Evolutionary conservation across 805 yeast genomes (phyloP).

Genomic region (Ogataea haglerorum): DNA sequence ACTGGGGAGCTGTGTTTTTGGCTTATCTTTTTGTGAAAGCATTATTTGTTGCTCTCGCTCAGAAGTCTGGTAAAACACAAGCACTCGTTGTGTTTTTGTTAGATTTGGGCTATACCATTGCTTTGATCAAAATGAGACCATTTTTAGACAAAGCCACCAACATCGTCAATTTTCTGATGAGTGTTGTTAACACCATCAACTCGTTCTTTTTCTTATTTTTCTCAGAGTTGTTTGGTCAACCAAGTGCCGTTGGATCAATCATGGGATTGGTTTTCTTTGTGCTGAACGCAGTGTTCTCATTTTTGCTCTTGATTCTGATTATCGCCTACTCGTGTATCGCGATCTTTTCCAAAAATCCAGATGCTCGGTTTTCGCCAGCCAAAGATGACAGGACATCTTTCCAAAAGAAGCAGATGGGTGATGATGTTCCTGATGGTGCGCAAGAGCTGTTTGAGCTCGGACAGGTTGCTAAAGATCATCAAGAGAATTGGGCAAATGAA

Average conservation of each 20-base stretch:
- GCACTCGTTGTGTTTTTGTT: slow-evolving; percentile 71
- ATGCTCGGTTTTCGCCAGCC: slow-evolving; percentile 83
- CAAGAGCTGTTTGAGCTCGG: slow-evolving; percentile 71
- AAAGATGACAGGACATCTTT: slow-evolving; percentile 90
- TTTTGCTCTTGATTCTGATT: slow-evolving; percentile 67
- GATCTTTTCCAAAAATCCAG: slow-evolving; percentile 78
- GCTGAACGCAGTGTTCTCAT: slow-evolving; percentile 83
- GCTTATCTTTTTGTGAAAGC: slow-evolving; percentile 63
- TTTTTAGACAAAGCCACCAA: slow-evolving; percentile 83
- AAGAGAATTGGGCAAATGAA: slow-evolving; percentile 68
- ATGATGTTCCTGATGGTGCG: slow-evolving; percentile 32
- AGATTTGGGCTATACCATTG: slow-evolving; percentile 67
- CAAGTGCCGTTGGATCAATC: slow-evolving; percentile 70
- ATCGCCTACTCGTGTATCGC: slow-evolving; percentile 63
- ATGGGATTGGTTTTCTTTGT: slow-evolving; percentile 93
- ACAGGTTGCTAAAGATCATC: slow-evolving; percentile 76
- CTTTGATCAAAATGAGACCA: slow-evolving; percentile 64
- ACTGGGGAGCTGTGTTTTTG: slow-evolving; percentile 73
- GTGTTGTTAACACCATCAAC: slow-evolving; percentile 69
- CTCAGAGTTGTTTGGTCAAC: slow-evolving; percentile 79
- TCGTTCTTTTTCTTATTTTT: slow-evolving; percentile 84
- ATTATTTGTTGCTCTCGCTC: slow-evolving; percentile 73
- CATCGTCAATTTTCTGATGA: slow-evolving; percentile 66
- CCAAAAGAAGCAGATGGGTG: slow-evolving; percentile 40
- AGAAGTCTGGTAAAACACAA: slow-evolving; percentile 77